Evolutionary conservation across 805 yeast species (phyloP).

Genomic region (Lachancea sp.): DNA sequence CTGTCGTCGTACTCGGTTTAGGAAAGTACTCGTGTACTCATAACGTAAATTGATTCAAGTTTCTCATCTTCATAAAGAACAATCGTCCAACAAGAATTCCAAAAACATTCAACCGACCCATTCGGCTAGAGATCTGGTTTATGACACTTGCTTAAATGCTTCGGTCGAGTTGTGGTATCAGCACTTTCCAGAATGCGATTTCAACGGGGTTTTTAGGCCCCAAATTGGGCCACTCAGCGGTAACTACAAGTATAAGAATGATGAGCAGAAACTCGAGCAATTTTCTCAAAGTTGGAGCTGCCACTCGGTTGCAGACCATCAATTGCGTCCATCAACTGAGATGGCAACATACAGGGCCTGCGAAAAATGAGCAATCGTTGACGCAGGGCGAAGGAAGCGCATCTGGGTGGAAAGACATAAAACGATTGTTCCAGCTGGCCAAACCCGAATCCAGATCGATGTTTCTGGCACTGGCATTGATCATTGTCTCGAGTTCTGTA

Average conservation of each 20-base stretch:
- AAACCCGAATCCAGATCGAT: constrained; percentile 51
- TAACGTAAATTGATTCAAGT: background rate
- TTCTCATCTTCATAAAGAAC: background rate
- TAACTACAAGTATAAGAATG: background rate
- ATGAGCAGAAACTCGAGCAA: background rate
- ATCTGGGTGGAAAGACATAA: constrained; percentile 32
- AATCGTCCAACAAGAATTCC: background rate
- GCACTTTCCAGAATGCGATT: background rate
- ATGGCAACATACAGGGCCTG: constrained; percentile 1
- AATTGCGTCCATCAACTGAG: background rate
- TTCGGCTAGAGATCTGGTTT: background rate
- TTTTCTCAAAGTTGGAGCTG: too few species aligned
- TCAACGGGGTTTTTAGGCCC: background rate
- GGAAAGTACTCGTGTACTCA: constrained; percentile 1
- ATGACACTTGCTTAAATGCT: background rate
- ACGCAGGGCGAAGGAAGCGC: constrained; percentile 28
- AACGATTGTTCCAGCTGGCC: constrained; percentile 48
- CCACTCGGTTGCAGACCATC: background rate
- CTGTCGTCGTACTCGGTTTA: too few species aligned
- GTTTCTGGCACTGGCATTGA: constrained; percentile 53
- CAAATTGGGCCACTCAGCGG: constrained; percentile 1
- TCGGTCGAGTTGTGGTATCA: background rate
- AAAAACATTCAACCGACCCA: background rate
- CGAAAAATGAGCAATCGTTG: background rate
- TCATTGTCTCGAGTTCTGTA: constrained; percentile 67